phyloP scores from a whole-genome alignment of 768 basidiomycete genomes.

The Gymnopilus junonius region DNA sequence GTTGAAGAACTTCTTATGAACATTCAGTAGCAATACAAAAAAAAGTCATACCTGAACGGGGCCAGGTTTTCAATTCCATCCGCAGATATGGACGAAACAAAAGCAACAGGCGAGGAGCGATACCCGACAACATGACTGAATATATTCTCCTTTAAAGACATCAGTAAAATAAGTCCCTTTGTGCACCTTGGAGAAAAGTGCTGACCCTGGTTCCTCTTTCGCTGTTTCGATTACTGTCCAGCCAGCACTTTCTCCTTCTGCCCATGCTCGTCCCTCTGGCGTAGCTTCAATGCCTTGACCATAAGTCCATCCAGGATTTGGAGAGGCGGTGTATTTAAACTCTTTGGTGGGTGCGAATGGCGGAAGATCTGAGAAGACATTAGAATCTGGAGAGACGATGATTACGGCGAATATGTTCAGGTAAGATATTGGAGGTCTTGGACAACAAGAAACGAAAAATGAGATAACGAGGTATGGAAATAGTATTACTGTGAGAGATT shows the following conservation, averaged over 20 bases:
- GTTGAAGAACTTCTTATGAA: too few species aligned
- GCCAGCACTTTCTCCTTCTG: slow-evolving; percentile 47
- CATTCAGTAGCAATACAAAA: neutral
- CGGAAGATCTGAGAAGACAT: slow-evolving; percentile 20
- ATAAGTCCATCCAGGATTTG: slow-evolving; percentile 44
- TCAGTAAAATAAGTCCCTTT: neutral
- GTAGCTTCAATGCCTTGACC: slow-evolving; percentile 38
- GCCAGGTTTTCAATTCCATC: slow-evolving; percentile 63
- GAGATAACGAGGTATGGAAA: too few species aligned
- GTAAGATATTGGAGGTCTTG: too few species aligned
- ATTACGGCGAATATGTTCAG: too few species aligned
- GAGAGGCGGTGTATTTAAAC: slow-evolving; percentile 36
- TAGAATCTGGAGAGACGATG: neutral
- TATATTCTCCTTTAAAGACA: slow-evolving; percentile 40
- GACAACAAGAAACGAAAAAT: too few species aligned
- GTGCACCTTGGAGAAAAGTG: neutral
- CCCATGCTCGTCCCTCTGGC: slow-evolving; percentile 41
- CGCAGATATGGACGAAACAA: slow-evolving; percentile 63
- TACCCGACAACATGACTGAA: slow-evolving; percentile 52
- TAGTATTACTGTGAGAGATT: too few species aligned
- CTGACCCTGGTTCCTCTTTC: slow-evolving; percentile 38
- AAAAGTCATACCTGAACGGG: slow-evolving; percentile 46
- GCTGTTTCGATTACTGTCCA: slow-evolving; percentile 42
- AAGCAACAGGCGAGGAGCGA: slow-evolving; percentile 69
- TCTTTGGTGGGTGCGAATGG: slow-evolving; percentile 23